Conservation (phyloP, 768 basidiomycete genomes). For the Hygrocybe punicea region DNA sequence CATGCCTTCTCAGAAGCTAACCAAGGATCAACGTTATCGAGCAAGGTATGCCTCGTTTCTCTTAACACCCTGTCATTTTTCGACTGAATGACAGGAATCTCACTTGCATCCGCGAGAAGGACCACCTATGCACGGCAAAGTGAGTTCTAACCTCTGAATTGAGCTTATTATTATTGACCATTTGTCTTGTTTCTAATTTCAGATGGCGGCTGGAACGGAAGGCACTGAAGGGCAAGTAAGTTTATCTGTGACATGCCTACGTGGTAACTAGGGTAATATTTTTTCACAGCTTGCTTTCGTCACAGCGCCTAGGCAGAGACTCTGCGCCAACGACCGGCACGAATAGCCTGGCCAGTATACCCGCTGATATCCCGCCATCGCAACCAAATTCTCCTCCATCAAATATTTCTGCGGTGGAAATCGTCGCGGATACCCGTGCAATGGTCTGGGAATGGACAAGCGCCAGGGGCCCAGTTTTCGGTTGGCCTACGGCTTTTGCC, state of each 20-base stretch:
- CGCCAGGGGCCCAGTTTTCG: neutral
- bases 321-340: neutral
- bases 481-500: neutral
- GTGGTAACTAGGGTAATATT: too few species aligned
- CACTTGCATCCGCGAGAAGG: neutral
- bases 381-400: neutral
- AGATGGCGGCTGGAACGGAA: neutral
- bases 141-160: neutral
- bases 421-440: neutral
- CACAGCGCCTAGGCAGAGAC: too few species aligned
- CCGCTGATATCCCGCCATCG: neutral
- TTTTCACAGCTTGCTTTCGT: too few species aligned
- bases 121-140: neutral
- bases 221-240: too few species aligned
- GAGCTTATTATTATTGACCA: neutral
- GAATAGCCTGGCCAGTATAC: neutral
- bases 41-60: neutral
- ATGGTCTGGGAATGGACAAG: conserved; percentile 3
- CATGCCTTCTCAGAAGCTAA: neutral
- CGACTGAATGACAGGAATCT: neutral
- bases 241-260: too few species aligned
- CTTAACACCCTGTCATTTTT: neutral
- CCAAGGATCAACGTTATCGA: neutral
- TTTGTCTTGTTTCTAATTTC: neutral
- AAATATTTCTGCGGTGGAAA: neutral